These are phyloP conservation scores for Geotrichum citri-aurantii DNA, from an alignment of 1,139 yeast genomes.

Conservation along the genomic window DNA sequence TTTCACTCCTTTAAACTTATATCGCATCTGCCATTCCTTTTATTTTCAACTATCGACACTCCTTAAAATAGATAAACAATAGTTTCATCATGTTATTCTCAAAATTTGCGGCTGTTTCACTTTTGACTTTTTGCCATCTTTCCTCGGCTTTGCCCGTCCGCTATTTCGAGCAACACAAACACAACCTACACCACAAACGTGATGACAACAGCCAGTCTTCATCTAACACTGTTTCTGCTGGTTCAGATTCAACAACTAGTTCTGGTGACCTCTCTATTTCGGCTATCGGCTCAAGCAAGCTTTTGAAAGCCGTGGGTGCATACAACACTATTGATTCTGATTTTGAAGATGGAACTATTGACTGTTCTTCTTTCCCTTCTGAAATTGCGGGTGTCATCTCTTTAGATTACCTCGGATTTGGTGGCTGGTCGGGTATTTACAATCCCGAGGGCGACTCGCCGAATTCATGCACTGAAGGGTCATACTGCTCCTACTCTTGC, in stretches of 20 bases:
- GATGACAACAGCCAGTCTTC: not conserved
- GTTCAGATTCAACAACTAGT: conserved; percentile 36
- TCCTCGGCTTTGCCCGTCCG: not conserved
- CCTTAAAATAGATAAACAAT: not conserved
- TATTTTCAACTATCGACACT: not conserved
- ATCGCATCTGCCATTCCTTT: not conserved
- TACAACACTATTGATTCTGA: conserved; percentile 49
- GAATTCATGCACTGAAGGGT: conserved; percentile 71
- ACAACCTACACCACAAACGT: not conserved
- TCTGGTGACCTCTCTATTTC: conserved; percentile 27
- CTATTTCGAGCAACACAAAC: not conserved
- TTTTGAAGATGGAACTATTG: conserved; percentile 75
- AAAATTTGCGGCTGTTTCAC: not conserved
- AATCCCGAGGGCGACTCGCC: conserved; percentile 48
- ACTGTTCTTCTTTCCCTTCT: conserved; percentile 76
- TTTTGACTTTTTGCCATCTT: not conserved
- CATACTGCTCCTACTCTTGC: conserved; percentile 94
- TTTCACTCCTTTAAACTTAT: not conserved
- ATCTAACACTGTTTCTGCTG: conserved; percentile 26
- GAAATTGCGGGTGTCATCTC: conserved; percentile 82
- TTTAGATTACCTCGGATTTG: conserved; percentile 71
- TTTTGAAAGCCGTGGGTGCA: conserved; percentile 48
- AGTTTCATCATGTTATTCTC: not conserved
- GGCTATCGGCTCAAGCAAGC: conserved; percentile 33
- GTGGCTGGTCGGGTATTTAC: conserved; percentile 90